Percentiles rank a stretch among this genome's conserved stretches.
These are phyloP conservation scores for Sanghuangporus sanghuang DNA, from an alignment of 1,284 basidiomycete species.

Conservation along the genomic window DNA sequence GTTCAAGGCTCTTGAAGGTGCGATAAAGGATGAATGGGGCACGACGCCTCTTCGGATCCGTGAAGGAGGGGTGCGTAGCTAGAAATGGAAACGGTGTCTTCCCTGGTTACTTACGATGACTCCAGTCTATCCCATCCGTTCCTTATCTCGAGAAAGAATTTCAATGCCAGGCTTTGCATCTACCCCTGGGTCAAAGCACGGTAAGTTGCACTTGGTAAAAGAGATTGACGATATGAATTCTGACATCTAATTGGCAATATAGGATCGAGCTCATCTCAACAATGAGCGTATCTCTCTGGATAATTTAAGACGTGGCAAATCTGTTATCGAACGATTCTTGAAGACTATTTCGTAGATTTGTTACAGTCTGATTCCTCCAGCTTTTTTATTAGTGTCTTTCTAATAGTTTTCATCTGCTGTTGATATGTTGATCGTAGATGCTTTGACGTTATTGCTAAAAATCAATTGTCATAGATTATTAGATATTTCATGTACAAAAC, in stretches of 20 bases:
- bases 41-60: constrained; percentile 81
- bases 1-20: constrained; percentile 78
- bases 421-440: neutral
- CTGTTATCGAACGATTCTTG: constrained; percentile 71
- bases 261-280: constrained; percentile 85
- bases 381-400: too few relatives aligned
- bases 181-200: constrained; percentile 84
- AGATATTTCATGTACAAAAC: too few relatives aligned
- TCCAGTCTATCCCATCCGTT: constrained; percentile 83
- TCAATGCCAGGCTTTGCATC: constrained; percentile 74
- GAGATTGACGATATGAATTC: neutral
- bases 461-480: too few relatives aligned
- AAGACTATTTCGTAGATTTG: constrained; percentile 29
- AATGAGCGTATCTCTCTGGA: constrained; percentile 78
- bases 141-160: constrained; percentile 93
- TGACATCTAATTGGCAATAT: neutral
- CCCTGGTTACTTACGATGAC: constrained; percentile 17
- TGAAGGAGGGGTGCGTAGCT: constrained; percentile 76
- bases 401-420: neutral
- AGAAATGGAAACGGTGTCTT: neutral
- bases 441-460: too few relatives aligned
- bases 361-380: neutral
- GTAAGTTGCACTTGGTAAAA: constrained; percentile 36
- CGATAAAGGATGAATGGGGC: constrained; percentile 84
- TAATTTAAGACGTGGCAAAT: constrained; percentile 71